These are phyloP conservation scores for Epichloe scottii DNA, from an alignment of 2,329 filamentous ascomycete species.

Conservation along the genomic window DNA sequence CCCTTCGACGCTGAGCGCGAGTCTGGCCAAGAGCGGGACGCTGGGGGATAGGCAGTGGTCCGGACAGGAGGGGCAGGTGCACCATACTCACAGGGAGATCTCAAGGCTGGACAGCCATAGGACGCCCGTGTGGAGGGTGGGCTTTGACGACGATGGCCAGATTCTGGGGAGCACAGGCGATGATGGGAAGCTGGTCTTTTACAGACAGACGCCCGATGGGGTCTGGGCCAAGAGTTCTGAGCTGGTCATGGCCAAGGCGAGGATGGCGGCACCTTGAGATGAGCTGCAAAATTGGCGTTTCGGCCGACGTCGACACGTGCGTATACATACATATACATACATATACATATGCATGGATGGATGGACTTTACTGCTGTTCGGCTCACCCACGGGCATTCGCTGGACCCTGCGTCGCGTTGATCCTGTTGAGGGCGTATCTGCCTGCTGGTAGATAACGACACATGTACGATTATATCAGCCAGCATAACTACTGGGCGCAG, in stretches of 20 bases:
- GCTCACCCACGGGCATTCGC: too few relatives aligned
- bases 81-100: slow-evolving; percentile 49
- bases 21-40: slow-evolving; percentile 36
- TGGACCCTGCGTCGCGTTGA: too few relatives aligned
- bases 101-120: slow-evolving; percentile 55
- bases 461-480: too few relatives aligned
- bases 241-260: slow-evolving; percentile 43
- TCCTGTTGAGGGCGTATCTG: too few relatives aligned
- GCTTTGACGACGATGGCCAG: slow-evolving; percentile 58
- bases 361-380: too few relatives aligned
- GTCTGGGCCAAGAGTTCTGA: slow-evolving; percentile 49
- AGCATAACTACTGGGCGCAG: too few relatives aligned
- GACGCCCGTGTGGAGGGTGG: slow-evolving; percentile 63
- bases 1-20: slow-evolving; percentile 37
- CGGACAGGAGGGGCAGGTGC: slow-evolving; percentile 51
- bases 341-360: too few relatives aligned
- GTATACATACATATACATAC: too few relatives aligned
- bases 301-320: not conserved
- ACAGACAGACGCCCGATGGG: slow-evolving; percentile 45
- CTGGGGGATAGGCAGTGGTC: slow-evolving; percentile 37
- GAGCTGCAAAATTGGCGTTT: not conserved
- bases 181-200: slow-evolving; percentile 54
- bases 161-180: slow-evolving; percentile 66
- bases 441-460: too few relatives aligned
- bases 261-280: slow-evolving; percentile 33